Conservation (phyloP, 805 yeast genomes). For the Tetrapisispora namnaoensis region DNA sequence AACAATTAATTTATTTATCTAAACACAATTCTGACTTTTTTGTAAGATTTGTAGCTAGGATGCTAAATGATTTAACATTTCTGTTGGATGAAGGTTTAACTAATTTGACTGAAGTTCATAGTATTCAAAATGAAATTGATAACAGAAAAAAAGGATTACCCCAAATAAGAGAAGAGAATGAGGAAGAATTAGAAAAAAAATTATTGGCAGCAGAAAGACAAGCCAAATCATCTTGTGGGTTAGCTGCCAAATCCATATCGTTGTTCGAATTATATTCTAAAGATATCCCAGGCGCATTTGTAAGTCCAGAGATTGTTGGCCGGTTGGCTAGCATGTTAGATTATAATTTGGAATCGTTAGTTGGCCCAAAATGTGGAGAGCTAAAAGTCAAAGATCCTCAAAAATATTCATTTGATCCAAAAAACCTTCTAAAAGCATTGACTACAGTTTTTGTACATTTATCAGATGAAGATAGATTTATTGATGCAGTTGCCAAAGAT, state of each 20-base stretch:
- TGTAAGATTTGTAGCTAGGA: constrained; percentile 84
- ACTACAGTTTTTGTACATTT: constrained; percentile 71
- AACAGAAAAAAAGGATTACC: constrained; percentile 33
- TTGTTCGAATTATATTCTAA: constrained; percentile 73
- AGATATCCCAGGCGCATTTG: constrained; percentile 80
- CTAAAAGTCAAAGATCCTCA: constrained; percentile 79
- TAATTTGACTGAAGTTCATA: constrained; percentile 68
- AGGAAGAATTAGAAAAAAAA: constrained; percentile 50
- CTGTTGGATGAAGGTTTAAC: constrained; percentile 83
- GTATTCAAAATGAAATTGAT: constrained; percentile 55
- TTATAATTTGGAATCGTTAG: constrained; percentile 83
- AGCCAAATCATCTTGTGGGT: constrained; percentile 72
- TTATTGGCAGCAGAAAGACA: constrained; percentile 58
- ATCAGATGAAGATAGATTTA: constrained; percentile 52
- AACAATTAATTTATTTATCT: constrained; percentile 61
- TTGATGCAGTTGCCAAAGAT: constrained; percentile 77
- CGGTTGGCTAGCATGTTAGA: constrained; percentile 93
- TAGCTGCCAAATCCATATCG: constrained; percentile 73
- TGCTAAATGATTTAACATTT: constrained; percentile 90
- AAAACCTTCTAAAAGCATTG: constrained; percentile 54
- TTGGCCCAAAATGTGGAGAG: constrained; percentile 88
- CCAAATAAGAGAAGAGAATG: constrained; percentile 38
- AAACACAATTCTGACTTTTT: constrained; percentile 68
- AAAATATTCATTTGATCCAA: constrained; percentile 75
- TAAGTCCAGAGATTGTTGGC: constrained; percentile 82